Evolutionary conservation across 352 stramenopile species (phyloP), one percentile per base, ranked within the genome.

Genomic region (Globisporangium heterothallicum): DNA sequence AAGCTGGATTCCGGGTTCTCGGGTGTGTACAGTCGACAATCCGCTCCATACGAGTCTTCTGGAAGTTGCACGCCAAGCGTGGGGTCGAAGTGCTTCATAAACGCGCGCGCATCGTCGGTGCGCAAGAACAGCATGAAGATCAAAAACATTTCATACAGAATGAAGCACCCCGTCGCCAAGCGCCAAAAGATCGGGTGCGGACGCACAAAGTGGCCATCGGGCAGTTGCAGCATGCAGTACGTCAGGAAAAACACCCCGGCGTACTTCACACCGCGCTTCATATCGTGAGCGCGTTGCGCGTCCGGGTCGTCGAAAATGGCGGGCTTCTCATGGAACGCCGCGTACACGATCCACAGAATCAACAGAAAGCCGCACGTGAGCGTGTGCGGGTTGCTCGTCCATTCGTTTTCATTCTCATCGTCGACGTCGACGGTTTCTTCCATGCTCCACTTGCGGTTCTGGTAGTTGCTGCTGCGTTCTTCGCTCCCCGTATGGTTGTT

Each of bases 171-270:
- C 13, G 92, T 96, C 36, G 97, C 70, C 9, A 97, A 49, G 14
- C 90, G 78, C 90, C 90, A 97, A 34, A 97, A 69, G 35, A 94
- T 88, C 26, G 90, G 90, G 46, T 97, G 90, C 45, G 90, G 90
- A 2, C 85, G 85, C 35, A 88, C 66, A 42, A 94, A 92, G 52
- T 95, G 85, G 10, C 83, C 83, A 53, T 95, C 85, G 21, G 83
- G 85, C 29, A 95, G 63, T 56, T 95, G 85, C 42, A 95, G 62
- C 59, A 66, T 67, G 66, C 83, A 93, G 60, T 95, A 95, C 50
- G 86, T 86, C 49, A 95, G 70, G 68, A 95, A 95, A 49, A 93
- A 92, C 12, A 81, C 55, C 22, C 69, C 68, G 0, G 83, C 79
- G 63, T 92, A 93, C 56, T 91, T 86, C 35, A 84, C 55, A 49